Conservation (phyloP, 192 early-diverging fungal genomes). For the Backusella tarrabulga region DNA sequence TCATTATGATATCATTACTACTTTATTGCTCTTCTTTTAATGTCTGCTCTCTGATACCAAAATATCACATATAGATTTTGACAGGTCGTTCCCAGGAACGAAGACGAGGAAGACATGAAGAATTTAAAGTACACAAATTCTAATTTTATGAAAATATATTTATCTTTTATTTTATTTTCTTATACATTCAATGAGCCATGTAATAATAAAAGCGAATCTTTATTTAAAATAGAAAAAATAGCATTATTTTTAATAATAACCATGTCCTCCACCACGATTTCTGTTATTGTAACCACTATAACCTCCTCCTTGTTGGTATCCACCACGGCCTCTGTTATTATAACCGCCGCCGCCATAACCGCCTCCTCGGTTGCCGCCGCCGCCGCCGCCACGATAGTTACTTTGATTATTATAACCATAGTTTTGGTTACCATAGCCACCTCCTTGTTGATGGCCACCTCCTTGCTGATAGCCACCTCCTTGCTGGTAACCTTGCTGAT, state of each 20-base stretch:
- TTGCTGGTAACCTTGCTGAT: slow-evolving; percentile 22
- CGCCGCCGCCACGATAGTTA: neutral
- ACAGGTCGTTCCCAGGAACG: neutral
- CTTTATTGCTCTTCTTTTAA: neutral
- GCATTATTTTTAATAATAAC: neutral
- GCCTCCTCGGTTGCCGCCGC: slow-evolving; percentile 29
- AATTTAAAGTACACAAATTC: too few relatives aligned
- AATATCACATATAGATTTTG: neutral
- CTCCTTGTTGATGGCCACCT: slow-evolving; percentile 16
- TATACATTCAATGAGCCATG: neutral
- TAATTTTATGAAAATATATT: neutral
- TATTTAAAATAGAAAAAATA: too few relatives aligned
- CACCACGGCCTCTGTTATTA: slow-evolving; percentile 26
- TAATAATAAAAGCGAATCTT: too few relatives aligned
- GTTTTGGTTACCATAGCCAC: slow-evolving; percentile 20
- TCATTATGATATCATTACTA: neutral
- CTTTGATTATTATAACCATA: slow-evolving; percentile 26
- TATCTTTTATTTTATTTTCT: neutral
- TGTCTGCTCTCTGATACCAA: neutral
- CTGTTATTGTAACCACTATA: slow-evolving; percentile 15
- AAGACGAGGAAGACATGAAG: too few relatives aligned
- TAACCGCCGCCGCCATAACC: slow-evolving; percentile 32
- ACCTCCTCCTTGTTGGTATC: slow-evolving; percentile 24
- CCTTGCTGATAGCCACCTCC: slow-evolving; percentile 21
- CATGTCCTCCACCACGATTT: neutral